Evolutionary conservation across 805 yeast genomes (phyloP), one percentile per base, ranked within the genome.

Genomic region (Cyberlindnera nakhonratchasimensis): DNA sequence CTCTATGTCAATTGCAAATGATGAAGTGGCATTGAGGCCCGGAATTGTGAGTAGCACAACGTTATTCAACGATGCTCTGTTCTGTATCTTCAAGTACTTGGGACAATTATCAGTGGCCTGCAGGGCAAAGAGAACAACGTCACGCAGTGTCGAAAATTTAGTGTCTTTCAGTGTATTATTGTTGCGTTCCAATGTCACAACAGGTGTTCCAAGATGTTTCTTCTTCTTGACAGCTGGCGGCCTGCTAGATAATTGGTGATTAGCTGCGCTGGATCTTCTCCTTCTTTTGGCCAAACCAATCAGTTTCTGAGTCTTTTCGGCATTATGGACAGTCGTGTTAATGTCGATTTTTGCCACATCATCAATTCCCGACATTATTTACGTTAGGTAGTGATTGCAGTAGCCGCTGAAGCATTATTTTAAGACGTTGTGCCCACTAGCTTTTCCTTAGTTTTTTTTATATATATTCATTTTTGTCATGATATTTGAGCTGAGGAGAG

Each of bases 11-110:
- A 34, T 9, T 17, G 19, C 37, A 23, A 33, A 33, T 51, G 79
- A 75, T 45, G 74, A 73, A 3, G 60, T 52, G 3, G 67, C 58
- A 13, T 70, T 64, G 12, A 89, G 58, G 0, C 95, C 95, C 0
- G 91, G 87, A 4, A 79, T 73, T 39, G 80, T 65, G 5, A 85
- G 60, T 17, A 78, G 64, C 1, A 84, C 78, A 3, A 82, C 71
- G 43, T 75, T 77, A n/a, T 69, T 59, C 2, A 85, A 65, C 3
- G 67, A 60, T 19, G 57, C 52, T 35, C 75, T 63, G 46, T 82
- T 79, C 2, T 55, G 62, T 5, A 83, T 51, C 14, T 64, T 61
- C 13, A 74, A 49, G 78, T 80, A 78, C 10, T 60, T 58, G 2
- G 82, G 81, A 2, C 43, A 31, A 2, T 47, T 48, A 23, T 51